Conservation (phyloP, 352 stramenopile genomes). For the Globisporangium heterothallicum region DNA sequence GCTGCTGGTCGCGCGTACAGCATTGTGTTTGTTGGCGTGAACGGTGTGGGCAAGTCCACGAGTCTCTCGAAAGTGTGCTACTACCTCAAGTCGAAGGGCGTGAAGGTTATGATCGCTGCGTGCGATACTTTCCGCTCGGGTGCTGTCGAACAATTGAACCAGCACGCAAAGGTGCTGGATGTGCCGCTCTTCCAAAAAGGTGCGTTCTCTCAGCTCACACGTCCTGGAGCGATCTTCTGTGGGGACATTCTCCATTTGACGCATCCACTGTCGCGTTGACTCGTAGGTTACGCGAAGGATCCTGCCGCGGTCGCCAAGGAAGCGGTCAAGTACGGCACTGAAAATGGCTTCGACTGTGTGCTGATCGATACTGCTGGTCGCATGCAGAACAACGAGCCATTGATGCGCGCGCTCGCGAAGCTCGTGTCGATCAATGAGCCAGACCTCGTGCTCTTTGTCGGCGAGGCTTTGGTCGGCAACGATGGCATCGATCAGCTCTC, state of each 20-base stretch:
- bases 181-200: constrained; percentile 94
- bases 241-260: not conserved
- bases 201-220: constrained; percentile 7
- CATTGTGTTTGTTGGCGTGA: constrained; percentile 98
- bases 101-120: constrained; percentile 95
- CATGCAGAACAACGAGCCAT: constrained; percentile 99
- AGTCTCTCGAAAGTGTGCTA: constrained; percentile 98
- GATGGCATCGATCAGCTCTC: constrained; percentile 98
- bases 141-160: constrained; percentile 97
- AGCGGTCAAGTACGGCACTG: constrained; percentile 92
- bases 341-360: constrained; percentile 95
- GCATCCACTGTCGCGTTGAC: not conserved
- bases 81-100: constrained; percentile 97
- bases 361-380: constrained; percentile 98
- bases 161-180: constrained; percentile 95
- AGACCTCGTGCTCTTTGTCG: constrained; percentile 98
- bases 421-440: constrained; percentile 96
- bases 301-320: constrained; percentile 92
- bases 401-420: constrained; percentile 98
- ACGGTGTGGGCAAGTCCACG: constrained; percentile 99
- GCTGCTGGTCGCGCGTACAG: constrained; percentile 90
- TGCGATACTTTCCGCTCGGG: constrained; percentile 99
- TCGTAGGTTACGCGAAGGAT: constrained; percentile 95
- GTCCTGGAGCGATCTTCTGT: not conserved
- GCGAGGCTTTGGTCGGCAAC: constrained; percentile 98